Percentiles rank a stretch among this genome's conserved stretches.
Evolutionary conservation across 805 yeast genomes (phyloP).

Genomic region (Suhomyces sp.): DNA sequence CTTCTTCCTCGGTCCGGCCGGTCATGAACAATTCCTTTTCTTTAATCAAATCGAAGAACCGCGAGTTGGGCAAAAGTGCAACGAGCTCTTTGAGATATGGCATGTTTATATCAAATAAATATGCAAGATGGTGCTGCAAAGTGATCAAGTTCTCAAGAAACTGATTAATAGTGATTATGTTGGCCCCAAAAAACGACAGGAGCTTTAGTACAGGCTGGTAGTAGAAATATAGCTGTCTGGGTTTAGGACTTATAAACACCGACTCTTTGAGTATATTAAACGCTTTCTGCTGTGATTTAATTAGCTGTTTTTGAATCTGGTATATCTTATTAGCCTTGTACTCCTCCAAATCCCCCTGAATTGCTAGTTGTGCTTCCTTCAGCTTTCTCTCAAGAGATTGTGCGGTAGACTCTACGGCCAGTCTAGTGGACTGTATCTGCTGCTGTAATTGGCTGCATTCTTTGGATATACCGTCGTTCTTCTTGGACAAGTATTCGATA

Average conservation of each 20-base stretch:
- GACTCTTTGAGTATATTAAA: conserved; percentile 27
- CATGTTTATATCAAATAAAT: conserved; percentile 13
- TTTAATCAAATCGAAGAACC: conserved; percentile 29
- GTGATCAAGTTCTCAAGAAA: conserved; percentile 22
- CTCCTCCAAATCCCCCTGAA: not conserved
- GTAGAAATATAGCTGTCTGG: conserved; percentile 14
- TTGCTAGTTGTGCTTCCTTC: not conserved
- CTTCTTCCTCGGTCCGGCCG: conserved; percentile 12
- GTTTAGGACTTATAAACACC: conserved; percentile 12
- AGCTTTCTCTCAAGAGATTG: not conserved
- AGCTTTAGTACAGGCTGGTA: conserved; percentile 28
- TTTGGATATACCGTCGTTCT: not conserved
- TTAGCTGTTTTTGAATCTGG: conserved; percentile 25
- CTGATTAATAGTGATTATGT: conserved; percentile 17
- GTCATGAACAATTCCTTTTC: conserved; percentile 30
- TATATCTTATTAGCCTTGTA: conserved; percentile 9
- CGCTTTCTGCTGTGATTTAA: conserved; percentile 19
- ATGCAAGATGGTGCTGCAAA: conserved; percentile 13
- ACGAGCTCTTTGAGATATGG: conserved; percentile 18
- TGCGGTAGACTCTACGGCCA: not conserved
- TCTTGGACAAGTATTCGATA: not conserved
- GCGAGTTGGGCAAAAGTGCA: conserved; percentile 19
- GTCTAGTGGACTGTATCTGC: not conserved
- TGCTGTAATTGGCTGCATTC: not conserved
- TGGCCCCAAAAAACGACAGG: conserved; percentile 25